These are phyloP conservation scores for Asparagopsis taxiformis DNA, from an alignment of 31 red algal genomes.

Conservation along the genomic window DNA sequence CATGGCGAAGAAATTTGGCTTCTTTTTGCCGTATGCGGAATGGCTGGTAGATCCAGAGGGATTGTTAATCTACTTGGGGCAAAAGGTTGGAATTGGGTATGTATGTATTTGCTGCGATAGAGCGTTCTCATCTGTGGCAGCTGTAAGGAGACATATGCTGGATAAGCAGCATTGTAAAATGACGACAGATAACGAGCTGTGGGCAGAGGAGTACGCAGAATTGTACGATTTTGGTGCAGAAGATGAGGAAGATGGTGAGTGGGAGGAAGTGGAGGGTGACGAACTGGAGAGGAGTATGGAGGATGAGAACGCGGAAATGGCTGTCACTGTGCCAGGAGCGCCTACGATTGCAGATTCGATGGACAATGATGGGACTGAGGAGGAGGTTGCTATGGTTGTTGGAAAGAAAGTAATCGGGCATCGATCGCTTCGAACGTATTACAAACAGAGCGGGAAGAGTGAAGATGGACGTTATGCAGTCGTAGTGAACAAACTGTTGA, in stretches of 20 bases:
- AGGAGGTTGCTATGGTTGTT: slow-evolving; percentile 35
- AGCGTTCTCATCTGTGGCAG: slow-evolving; percentile 29
- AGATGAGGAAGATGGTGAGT: not conserved
- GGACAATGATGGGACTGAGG: slow-evolving; percentile 4
- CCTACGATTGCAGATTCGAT: too few relatives aligned
- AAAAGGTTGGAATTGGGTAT: slow-evolving; percentile 79
- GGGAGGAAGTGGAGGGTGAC: slow-evolving; percentile 27
- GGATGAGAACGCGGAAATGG: slow-evolving; percentile 19
- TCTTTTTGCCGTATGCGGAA: slow-evolving; percentile 89
- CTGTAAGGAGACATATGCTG: slow-evolving; percentile 71
- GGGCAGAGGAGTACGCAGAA: slow-evolving; percentile 70
- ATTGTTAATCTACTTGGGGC: slow-evolving; percentile 74
- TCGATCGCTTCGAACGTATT: slow-evolving; percentile 60
- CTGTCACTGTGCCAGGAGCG: not conserved
- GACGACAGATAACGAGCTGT: slow-evolving; percentile 55
- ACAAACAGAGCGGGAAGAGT: slow-evolving; percentile 38
- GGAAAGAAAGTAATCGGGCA: slow-evolving; percentile 45
- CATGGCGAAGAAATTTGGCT: slow-evolving; percentile 58
- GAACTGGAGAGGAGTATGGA: slow-evolving; percentile 47
- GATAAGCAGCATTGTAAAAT: slow-evolving; percentile 69
- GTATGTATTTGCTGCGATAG: slow-evolving; percentile 75
- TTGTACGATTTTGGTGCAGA: slow-evolving; percentile 66
- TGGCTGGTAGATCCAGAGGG: slow-evolving; percentile 55
- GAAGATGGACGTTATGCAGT: slow-evolving; percentile 20
- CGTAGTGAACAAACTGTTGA: slow-evolving; percentile 5